phyloP scores from a whole-genome alignment of 345 rosid species.

The Eutrema japonicum region DNA sequence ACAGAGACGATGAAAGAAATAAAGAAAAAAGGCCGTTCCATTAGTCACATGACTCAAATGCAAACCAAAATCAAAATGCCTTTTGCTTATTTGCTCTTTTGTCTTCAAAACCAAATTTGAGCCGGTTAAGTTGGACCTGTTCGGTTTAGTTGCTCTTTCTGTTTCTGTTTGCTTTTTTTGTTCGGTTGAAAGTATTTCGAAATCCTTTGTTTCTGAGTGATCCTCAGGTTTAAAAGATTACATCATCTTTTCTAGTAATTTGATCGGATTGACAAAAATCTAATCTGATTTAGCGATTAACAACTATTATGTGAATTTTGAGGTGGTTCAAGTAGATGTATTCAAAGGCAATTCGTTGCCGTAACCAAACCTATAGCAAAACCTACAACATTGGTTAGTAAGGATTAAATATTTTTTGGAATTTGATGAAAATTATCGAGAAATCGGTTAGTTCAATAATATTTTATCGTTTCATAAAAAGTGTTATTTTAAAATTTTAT shows the following conservation, averaged over 20 bases:
- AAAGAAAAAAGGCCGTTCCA: conserved; percentile 24
- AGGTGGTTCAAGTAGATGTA: not conserved
- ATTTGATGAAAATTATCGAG: not conserved
- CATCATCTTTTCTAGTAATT: not conserved
- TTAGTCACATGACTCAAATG: conserved; percentile 39
- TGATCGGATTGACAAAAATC: not conserved
- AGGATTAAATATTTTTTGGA: not conserved
- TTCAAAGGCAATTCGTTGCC: not conserved
- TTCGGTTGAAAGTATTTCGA: not conserved
- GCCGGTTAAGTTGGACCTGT: conserved; percentile 10
- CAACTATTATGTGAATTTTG: not conserved
- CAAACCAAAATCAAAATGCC: conserved; percentile 23
- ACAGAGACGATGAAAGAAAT: not conserved
- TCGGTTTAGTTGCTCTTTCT: not conserved
- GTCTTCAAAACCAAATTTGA: not conserved
- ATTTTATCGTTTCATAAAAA: too few species aligned
- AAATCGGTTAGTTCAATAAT: not conserved
- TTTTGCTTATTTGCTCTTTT: not conserved
- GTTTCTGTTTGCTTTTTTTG: not conserved
- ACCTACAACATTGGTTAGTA: conserved; percentile 2
- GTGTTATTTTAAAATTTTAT: too few species aligned
- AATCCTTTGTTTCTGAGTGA: not conserved
- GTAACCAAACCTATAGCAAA: not conserved
- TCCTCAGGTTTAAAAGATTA: not conserved
- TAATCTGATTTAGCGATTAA: not conserved